Conservation (phyloP, 2,329 filamentous ascomycete species). For the Hypomyces rosellus region DNA sequence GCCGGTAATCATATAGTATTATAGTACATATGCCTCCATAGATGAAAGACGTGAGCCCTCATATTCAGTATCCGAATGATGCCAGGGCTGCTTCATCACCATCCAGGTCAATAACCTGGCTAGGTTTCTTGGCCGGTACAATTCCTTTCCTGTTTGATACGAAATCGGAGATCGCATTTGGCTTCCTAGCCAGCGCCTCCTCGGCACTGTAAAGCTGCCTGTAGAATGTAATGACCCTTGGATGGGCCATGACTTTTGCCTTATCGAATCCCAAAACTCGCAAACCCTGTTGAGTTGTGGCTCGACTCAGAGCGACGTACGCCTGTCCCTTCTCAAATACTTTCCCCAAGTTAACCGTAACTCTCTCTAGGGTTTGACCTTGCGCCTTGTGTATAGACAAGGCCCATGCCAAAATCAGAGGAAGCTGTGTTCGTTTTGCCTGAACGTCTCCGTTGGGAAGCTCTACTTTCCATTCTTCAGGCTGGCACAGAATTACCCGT, state of each 20-base stretch:
- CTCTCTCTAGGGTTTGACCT: conserved; percentile 85
- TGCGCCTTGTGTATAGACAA: conserved; percentile 97
- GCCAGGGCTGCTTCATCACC: conserved; percentile 46
- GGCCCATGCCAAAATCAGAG: conserved; percentile 93
- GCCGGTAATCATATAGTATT: no score
- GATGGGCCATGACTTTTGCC: conserved; percentile 88
- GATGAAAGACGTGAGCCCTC: no score
- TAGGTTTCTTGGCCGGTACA: conserved; percentile 14
- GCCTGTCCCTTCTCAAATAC: conserved; percentile 98
- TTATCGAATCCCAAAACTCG: conserved; percentile 87
- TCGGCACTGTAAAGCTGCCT: conserved; percentile 71
- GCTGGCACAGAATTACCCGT: conserved; percentile 64
- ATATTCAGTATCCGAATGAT: conserved; percentile 27
- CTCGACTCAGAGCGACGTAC: conserved; percentile 91
- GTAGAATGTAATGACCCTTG: conserved; percentile 81
- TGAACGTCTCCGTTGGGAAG: conserved; percentile 92
- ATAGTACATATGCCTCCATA: no score
- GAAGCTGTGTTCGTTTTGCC: conserved; percentile 74
- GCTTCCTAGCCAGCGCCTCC: conserved; percentile 33
- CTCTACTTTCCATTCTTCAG: conserved; percentile 94
- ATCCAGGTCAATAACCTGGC: conserved; percentile 30
- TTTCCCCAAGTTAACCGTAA: conserved; percentile 86
- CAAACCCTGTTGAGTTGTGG: conserved; percentile 77
- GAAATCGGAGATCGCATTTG: conserved; percentile 34
- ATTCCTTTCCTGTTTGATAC: conserved; percentile 28